phyloP scores from a whole-genome alignment of 805 yeast genomes.

The Monosporozyma yasuniensis region DNA sequence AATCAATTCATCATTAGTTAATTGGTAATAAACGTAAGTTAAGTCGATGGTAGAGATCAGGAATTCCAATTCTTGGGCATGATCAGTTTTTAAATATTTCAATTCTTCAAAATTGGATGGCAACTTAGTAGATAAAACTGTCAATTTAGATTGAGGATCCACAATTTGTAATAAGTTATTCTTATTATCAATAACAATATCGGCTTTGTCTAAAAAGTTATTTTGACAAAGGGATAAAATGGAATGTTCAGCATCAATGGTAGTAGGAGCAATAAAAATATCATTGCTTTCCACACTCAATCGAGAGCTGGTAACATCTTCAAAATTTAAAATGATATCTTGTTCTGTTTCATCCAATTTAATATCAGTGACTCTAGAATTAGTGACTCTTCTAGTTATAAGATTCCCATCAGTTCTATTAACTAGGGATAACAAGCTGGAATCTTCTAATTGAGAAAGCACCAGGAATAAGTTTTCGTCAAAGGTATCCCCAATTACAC shows the following conservation, averaged over 20 bases:
- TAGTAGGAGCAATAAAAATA: background rate
- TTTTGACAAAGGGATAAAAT: background rate
- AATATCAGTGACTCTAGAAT: background rate
- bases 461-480: slow-evolving; percentile 17
- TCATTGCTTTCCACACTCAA: background rate
- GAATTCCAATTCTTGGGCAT: slow-evolving; percentile 5
- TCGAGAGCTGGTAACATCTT: background rate
- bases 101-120: slow-evolving; percentile 12
- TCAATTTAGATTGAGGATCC: slow-evolving; percentile 13
- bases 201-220: background rate
- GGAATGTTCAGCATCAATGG: background rate
- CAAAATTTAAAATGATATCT: slow-evolving; percentile 8
- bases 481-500: slow-evolving; percentile 12
- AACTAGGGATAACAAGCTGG: slow-evolving; percentile 29
- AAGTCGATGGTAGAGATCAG: slow-evolving; percentile 10
- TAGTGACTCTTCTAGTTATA: slow-evolving; percentile 28
- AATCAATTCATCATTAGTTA: slow-evolving; percentile 16
- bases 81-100: slow-evolving; percentile 14
- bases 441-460: slow-evolving; percentile 18
- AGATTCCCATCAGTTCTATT: slow-evolving; percentile 29
- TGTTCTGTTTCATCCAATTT: slow-evolving; percentile 6
- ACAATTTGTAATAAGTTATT: slow-evolving; percentile 9
- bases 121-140: slow-evolving; percentile 11
- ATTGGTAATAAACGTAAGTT: slow-evolving; percentile 14
- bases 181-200: slow-evolving; percentile 6